phyloP scores from a whole-genome alignment of 176 grass and related monocot genomes.

The Calamus simplicifolius region DNA sequence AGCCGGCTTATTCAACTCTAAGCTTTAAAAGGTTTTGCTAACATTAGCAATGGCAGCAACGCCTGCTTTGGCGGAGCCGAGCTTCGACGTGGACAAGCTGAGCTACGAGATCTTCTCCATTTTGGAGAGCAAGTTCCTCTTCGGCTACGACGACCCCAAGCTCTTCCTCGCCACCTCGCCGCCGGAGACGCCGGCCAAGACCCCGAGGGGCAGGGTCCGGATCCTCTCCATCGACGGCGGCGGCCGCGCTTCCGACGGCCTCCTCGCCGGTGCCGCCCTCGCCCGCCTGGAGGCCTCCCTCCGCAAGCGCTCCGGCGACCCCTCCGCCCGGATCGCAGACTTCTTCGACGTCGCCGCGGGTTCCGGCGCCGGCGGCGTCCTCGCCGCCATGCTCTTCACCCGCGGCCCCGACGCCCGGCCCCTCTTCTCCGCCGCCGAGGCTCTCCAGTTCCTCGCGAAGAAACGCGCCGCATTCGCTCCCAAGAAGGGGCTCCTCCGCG shows the following conservation, averaged over 20 bases:
- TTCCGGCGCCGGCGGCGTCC: slow-evolving; percentile 4
- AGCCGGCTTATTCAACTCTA: no score
- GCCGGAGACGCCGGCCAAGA: background rate
- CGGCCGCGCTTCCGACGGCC: background rate
- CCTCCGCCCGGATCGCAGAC: background rate
- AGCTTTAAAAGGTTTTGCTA: no score
- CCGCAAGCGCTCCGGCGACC: background rate
- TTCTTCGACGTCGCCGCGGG: slow-evolving; percentile 7
- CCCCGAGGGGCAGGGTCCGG: background rate
- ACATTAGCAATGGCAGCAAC: background rate
- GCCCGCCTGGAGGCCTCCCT: slow-evolving; percentile 3
- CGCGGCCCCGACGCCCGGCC: background rate
- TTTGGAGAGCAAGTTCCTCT: no score
- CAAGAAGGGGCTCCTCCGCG: background rate
- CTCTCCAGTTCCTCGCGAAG: background rate
- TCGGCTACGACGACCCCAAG: background rate
- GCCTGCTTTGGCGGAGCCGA: background rate
- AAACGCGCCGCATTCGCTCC: background rate
- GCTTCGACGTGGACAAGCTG: background rate
- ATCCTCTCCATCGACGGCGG: slow-evolving; percentile 6
- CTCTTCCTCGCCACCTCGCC: background rate
- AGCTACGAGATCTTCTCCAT: no score
- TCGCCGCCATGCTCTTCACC: slow-evolving; percentile 9
- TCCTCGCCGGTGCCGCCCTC: background rate
- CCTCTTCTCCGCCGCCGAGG: slow-evolving; percentile 3